Conservation (phyloP, 2,329 filamentous ascomycete species). For the Ophiostoma ips region DNA sequence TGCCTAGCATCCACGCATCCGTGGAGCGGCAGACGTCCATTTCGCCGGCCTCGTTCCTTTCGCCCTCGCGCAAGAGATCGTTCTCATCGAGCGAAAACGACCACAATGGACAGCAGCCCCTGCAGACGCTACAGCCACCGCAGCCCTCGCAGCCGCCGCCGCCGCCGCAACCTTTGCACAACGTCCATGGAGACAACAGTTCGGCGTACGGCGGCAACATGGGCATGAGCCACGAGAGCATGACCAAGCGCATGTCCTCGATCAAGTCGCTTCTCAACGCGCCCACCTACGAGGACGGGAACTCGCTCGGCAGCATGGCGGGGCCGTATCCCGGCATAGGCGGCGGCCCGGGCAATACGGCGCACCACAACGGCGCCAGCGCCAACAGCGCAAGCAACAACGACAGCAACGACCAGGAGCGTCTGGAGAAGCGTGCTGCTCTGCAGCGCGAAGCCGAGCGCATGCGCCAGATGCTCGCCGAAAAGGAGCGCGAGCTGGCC, state of each 20-base stretch:
- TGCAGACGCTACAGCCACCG: not conserved
- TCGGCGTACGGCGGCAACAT: not conserved
- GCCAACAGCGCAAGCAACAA: not conserved
- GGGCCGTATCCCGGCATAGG: slow-evolving; percentile 10
- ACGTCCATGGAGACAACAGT: not conserved
- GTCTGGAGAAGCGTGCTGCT: slow-evolving; percentile 46
- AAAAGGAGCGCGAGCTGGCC: slow-evolving; percentile 61
- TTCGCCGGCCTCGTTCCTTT: slow-evolving; percentile 46
- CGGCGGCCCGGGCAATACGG: not conserved
- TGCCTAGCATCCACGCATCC: slow-evolving; percentile 30
- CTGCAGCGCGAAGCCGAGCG: slow-evolving; percentile 60
- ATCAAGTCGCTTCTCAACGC: slow-evolving; percentile 67
- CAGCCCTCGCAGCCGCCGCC: too few relatives aligned
- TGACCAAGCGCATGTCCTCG: slow-evolving; percentile 53
- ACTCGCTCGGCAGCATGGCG: slow-evolving; percentile 11
- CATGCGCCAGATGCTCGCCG: slow-evolving; percentile 59
- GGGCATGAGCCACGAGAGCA: slow-evolving; percentile 26
- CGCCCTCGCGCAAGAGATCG: slow-evolving; percentile 50
- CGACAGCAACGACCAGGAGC: not conserved
- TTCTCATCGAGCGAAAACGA: slow-evolving; percentile 49
- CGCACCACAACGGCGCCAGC: not conserved
- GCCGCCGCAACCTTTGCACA: too few relatives aligned
- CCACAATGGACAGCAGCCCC: too few relatives aligned
- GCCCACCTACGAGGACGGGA: slow-evolving; percentile 22
- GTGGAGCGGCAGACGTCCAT: slow-evolving; percentile 41